A percentile compares a stretch with the other conserved stretches of the same genome.
Evolutionary conservation across 768 basidiomycete species (phyloP).

Genomic region (Agaricus subrufescens): DNA sequence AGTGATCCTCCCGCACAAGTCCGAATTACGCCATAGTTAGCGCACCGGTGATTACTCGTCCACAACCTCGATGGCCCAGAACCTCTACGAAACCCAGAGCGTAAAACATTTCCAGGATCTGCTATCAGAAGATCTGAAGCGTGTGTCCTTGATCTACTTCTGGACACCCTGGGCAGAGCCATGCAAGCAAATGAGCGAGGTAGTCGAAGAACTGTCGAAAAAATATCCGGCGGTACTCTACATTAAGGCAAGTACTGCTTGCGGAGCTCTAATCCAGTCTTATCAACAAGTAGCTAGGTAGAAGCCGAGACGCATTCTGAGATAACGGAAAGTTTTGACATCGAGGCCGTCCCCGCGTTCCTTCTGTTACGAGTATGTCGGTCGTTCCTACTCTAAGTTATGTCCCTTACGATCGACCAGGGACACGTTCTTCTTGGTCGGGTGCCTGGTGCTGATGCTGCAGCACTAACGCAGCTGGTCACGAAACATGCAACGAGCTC

Average conservation of each 20-base stretch:
- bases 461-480: slow-evolving; percentile 55
- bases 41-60: slow-evolving; percentile 8
- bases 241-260: slow-evolving; percentile 50
- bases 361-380: slow-evolving; percentile 67
- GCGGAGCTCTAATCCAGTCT: not conserved
- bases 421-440: slow-evolving; percentile 83
- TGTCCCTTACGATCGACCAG: slow-evolving; percentile 31
- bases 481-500: slow-evolving; percentile 47
- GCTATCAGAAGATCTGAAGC: slow-evolving; percentile 69
- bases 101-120: slow-evolving; percentile 69
- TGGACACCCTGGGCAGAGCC: slow-evolving; percentile 94
- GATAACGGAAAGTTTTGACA: slow-evolving; percentile 88
- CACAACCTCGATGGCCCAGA: slow-evolving; percentile 13
- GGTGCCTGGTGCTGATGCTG: slow-evolving; percentile 77
- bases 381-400: not conserved
- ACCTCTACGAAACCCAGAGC: slow-evolving; percentile 46
- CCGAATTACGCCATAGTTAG: slow-evolving; percentile 22
- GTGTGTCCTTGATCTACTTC: slow-evolving; percentile 88
- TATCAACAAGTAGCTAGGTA: slow-evolving; percentile 40
- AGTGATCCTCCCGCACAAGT: not conserved
- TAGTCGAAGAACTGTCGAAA: slow-evolving; percentile 67
- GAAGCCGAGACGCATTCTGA: slow-evolving; percentile 79
- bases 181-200: slow-evolving; percentile 84
- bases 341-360: slow-evolving; percentile 85
- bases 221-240: slow-evolving; percentile 68